Conservation (phyloP, 2,329 filamentous ascomycete species). For the Eutypa lata region DNA sequence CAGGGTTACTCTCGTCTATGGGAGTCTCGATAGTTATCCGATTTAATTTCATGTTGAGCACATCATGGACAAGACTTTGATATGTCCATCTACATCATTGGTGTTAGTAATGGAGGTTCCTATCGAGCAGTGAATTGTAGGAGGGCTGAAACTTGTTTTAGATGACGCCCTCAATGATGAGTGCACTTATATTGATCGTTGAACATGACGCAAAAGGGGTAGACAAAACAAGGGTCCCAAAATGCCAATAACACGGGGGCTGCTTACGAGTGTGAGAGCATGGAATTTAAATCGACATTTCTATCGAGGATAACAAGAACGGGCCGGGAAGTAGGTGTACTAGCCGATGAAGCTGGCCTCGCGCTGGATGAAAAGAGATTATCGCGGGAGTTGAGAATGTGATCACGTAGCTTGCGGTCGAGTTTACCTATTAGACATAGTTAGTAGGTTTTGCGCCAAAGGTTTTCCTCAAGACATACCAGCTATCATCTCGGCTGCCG, state of each 20-base stretch:
- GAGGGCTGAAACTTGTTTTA: too few relatives aligned
- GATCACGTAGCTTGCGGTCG: constrained; percentile 91
- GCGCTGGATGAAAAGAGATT: constrained; percentile 79
- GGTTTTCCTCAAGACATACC: neutral
- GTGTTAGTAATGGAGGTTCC: neutral
- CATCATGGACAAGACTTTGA: constrained; percentile 68
- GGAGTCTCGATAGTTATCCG: constrained; percentile 89
- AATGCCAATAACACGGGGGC: too few relatives aligned
- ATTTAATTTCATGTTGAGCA: constrained; percentile 79
- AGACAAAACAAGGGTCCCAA: too few relatives aligned
- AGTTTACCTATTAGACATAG: constrained; percentile 62
- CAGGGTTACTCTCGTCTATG: constrained; percentile 71
- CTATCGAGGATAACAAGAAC: constrained; percentile 92
- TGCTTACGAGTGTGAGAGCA: constrained; percentile 82
- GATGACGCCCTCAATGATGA: too few relatives aligned
- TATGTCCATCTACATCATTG: constrained; percentile 56
- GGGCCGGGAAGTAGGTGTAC: constrained; percentile 72
- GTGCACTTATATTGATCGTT: too few relatives aligned
- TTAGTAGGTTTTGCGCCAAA: neutral
- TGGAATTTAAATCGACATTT: constrained; percentile 92
- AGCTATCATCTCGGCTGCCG: constrained; percentile 90
- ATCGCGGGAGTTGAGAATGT: constrained; percentile 96
- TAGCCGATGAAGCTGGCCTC: constrained; percentile 54
- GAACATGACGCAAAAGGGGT: neutral
- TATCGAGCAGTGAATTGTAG: too few relatives aligned